Evolutionary conservation across 2,329 filamentous ascomycete species (phyloP).

Genomic region (Pseudogymnoascus pannorum): DNA sequence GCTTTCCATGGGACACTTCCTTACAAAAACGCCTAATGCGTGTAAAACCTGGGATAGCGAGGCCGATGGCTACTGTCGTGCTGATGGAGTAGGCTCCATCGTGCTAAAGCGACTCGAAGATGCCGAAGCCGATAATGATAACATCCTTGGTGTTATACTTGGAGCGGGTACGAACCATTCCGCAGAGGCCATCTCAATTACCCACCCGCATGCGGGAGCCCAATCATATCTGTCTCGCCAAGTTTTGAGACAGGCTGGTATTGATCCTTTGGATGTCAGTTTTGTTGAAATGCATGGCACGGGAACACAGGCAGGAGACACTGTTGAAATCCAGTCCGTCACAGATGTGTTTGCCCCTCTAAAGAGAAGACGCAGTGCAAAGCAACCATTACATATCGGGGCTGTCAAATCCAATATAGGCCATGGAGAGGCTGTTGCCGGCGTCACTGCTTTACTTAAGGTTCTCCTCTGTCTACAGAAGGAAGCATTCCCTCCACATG

Average conservation of each 20-base stretch:
- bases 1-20: constrained; percentile 11
- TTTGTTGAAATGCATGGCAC: constrained; percentile 12
- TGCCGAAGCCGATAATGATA: constrained; percentile 40
- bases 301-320: constrained; percentile 13
- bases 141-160: constrained; percentile 46
- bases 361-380: background rate
- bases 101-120: constrained; percentile 40
- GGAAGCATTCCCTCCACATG: background rate
- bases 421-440: constrained; percentile 31
- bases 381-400: constrained; percentile 41
- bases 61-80: constrained; percentile 44
- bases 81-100: constrained; percentile 38
- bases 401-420: constrained; percentile 59
- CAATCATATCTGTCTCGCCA: constrained; percentile 63
- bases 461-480: constrained; percentile 11
- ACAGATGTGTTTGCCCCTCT: background rate
- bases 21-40: constrained; percentile 24
- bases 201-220: constrained; percentile 67
- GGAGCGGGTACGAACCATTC: constrained; percentile 49
- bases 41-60: constrained; percentile 39
- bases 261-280: constrained; percentile 47
- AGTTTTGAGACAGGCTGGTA: constrained; percentile 63
- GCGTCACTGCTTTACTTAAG: constrained; percentile 16
- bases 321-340: constrained; percentile 9
- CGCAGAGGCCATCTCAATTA: constrained; percentile 70